Evolutionary conservation across 1,139 yeast genomes (phyloP), one percentile per base, ranked within the genome.

Genomic region (Suhomyces bokatorum): DNA sequence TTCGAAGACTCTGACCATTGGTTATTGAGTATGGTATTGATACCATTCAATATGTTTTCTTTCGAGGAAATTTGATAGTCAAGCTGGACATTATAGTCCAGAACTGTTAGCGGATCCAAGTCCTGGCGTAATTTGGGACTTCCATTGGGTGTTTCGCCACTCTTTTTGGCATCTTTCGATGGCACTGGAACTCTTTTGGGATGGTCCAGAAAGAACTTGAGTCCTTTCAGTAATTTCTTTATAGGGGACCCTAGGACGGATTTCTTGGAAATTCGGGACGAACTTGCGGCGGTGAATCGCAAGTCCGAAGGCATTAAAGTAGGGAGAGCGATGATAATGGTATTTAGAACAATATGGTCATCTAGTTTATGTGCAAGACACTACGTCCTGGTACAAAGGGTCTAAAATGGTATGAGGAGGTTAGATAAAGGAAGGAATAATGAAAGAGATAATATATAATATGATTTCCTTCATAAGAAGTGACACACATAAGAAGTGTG

Each of bases 221-320:
- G 46, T 32, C 56, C 59, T 26, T 55, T 56, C 52, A 46, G 43
- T 48, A 40, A 26, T 51, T 49, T 45, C 53, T 46, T 48, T 13
- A 56, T 48, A 1, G 59, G 56, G n/a, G 57, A 52, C 7, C 55
- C 56, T 12, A 52, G 50, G 2, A 44, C 46, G 1, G 53, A 44
- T 22, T 52, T 54, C 47, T 63, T 67, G 11, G 60, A 47, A 13
- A 73, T 64, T 17, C 60, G 57, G 0, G 78, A 72, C 33, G 77
- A 67, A 47, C 59, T 67, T 4, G 79, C 77, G 2, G 78, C 78
- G 43, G 72, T 69, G 46, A 64, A 73, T 39, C 69, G 61, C 22
- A 70, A 58, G 47, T 61, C 40, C 10, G 46, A 39, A 29, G 44
- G 42, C 47, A 44, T 44, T 13, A 10, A 36, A 12, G 13, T 17